Percentiles rank a stretch among this genome's conserved stretches.
Evolutionary conservation across 2,329 filamentous ascomycete genomes (phyloP).

Genomic region (Parasarocladium wereldwijsianum): DNA sequence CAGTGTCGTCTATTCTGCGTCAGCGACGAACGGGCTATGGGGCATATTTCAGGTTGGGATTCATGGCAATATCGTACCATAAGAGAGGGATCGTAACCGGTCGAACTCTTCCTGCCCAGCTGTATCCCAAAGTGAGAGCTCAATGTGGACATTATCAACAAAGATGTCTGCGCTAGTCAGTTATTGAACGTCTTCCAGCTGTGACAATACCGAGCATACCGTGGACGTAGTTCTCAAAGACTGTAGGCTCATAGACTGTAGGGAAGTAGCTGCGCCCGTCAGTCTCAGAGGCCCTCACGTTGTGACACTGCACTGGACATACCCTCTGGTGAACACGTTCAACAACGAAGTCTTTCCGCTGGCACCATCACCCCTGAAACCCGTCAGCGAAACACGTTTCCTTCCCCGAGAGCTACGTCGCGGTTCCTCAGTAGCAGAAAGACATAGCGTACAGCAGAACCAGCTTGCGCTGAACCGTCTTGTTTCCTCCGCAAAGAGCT

Average conservation of each 20-base stretch:
- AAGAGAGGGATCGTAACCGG: conserved; percentile 83
- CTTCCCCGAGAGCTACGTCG: too few species aligned
- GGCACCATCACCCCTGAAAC: conserved; percentile 72
- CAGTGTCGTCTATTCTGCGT: conserved; percentile 60
- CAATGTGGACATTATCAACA: conserved; percentile 92
- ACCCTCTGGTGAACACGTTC: conserved; percentile 98
- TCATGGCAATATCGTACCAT: conserved; percentile 40
- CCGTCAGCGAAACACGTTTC: too few species aligned
- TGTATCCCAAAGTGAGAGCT: conserved; percentile 95
- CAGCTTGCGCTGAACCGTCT: conserved; percentile 91
- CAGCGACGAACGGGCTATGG: not conserved
- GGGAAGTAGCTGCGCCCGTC: conserved; percentile 63
- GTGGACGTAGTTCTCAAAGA: conserved; percentile 98
- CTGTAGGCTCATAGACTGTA: conserved; percentile 94
- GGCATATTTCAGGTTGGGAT: not conserved
- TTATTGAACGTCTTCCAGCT: not conserved
- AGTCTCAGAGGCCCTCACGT: conserved; percentile 7
- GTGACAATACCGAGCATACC: conserved; percentile 36
- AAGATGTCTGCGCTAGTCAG: conserved; percentile 61
- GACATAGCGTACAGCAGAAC: conserved; percentile 55
- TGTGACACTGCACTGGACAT: conserved; percentile 18
- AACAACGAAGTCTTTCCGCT: conserved; percentile 93
- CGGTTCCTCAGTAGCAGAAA: not conserved
- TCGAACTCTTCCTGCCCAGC: conserved; percentile 99
- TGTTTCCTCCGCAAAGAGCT: conserved; percentile 50